Base-by-base conservation (phyloP, 2,329 filamentous ascomycete species). In the Xylariaceae sp. region DNA sequence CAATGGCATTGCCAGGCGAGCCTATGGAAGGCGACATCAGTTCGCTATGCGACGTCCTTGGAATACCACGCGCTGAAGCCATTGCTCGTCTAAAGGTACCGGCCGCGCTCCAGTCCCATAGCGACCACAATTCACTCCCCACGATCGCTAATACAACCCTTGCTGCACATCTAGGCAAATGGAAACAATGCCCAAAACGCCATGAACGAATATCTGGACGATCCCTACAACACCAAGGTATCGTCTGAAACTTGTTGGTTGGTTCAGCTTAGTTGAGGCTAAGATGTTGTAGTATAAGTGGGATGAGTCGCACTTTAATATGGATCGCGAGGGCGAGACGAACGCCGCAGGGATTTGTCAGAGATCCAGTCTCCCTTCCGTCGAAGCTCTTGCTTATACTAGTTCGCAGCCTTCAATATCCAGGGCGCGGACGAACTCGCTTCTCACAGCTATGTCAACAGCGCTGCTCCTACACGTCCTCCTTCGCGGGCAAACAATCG, bases 401-500 rank as follows among this genome's bases (percentile, higher is more conserved):
- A 40, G 45, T 34, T 41, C 23, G 24, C 64, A 81, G 82, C 82
- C 14, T 87, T 86, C 67, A 79, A 81, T 61, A 80, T 87, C 58
- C 82, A 87, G 58, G 76, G 79, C 6, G 73, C 80, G 39, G 79
- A 80, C 64, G 77, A 79, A 54, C 72, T 78, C 28, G 37, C 62
- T 6, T 75, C 73, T 2, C 68, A 70, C 11, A 75, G 76, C 33
- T 70, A 72, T 41, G 78, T 79, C 55, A 74, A 73, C 31, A 72
- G 73, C 7, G 75, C 74, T 24, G 80, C 82, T 4, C 82, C 83
- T 0, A 87, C 86, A 16, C 78, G 85, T 53, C 86, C 86, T n/a
- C 86, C 86, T 1, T 88, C 86, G 19, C 76, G 85, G 70, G 77
- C 81, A 40, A 82, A 82, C 58, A 80, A 80, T 61, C 78, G 78